A percentile compares a stretch with the other conserved stretches of the same genome.
Conservation (phyloP, 192 early-diverging fungal genomes). For the Backusella liffmaniae region DNA sequence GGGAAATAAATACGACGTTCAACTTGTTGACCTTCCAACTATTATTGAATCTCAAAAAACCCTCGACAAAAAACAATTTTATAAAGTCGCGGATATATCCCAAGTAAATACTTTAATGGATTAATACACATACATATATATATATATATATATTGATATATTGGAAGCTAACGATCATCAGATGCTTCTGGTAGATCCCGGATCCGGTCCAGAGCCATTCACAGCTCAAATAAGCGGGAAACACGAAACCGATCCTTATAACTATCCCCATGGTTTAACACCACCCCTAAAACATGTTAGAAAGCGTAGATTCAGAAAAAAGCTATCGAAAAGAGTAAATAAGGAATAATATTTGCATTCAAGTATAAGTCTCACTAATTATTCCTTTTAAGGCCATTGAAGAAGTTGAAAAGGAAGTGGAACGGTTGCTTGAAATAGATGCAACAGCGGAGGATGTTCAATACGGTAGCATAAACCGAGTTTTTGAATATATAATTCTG, state of each 20-base stretch:
- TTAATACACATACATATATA: not conserved
- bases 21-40: conserved; percentile 79
- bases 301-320: conserved; percentile 79
- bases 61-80: conserved; percentile 80
- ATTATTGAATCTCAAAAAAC: conserved; percentile 89
- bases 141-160: not conserved
- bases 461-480: conserved; percentile 48
- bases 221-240: conserved; percentile 19
- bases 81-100: conserved; percentile 82
- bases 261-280: conserved; percentile 78
- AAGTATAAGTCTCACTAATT: no score
- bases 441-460: conserved; percentile 66
- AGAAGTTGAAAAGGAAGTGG: conserved; percentile 81
- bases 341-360: not conserved
- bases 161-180: conserved; percentile 15
- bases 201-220: conserved; percentile 21
- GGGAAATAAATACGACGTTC: conserved; percentile 55
- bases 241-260: conserved; percentile 58
- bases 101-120: conserved; percentile 50
- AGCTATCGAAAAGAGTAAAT: conserved; percentile 70
- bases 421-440: conserved; percentile 73
- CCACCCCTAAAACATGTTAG: conserved; percentile 73
- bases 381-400: conserved; percentile 62
- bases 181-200: conserved; percentile 55
- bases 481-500: not conserved